Evolutionary conservation across 352 stramenopile genomes (phyloP), one percentile per base, ranked within the genome.

Genomic region (Pythium myriotylum): DNA sequence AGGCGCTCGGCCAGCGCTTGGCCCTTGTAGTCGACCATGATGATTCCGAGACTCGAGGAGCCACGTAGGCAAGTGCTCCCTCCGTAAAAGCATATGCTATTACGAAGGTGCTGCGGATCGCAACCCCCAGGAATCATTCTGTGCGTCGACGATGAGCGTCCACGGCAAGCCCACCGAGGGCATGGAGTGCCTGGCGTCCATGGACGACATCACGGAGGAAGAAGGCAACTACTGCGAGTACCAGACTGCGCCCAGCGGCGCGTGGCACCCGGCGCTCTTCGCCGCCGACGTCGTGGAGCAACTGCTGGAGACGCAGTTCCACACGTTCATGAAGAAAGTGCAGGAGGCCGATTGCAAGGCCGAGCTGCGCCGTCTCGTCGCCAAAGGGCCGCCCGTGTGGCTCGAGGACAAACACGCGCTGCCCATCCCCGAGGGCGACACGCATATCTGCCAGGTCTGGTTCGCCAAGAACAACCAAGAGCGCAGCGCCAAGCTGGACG

Each of bases 121-220:
- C 14, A 40, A 40, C 33, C 33, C 14, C 32, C 32, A 29, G 57
- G 54, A 8, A 60, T 35, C 19, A 73, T n/a, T n/a, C n/a, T n/a
- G n/a, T n/a, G n/a, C n/a, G n/a, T n/a, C n/a, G n/a, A n/a, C n/a
- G n/a, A n/a, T 52, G 59, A 62, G 20, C 9, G 32, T 58, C 10
- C 92, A 98, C 57, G 86, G 91, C 33, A 88, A 83, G 59, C 93
- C 93, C 10, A 57, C 65, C 4, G 85, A 91, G 19, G 90, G 88
- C 35, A 88, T 98, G 74, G 88, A 94, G 67, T 98, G 94, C 72
- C 76, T 98, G 37, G 90, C 86, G 47, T 97, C 91, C 13, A 97
- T 98, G 91, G 94, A 98, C 62, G 93, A 98, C 74, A 98, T 98
- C 69, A 97, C 92, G 13, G 75, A 91, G 54, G 89, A 94, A 39